Evolutionary conservation across 1,284 basidiomycete species (phyloP).

Genomic region (Ceratobasidium sp.): DNA sequence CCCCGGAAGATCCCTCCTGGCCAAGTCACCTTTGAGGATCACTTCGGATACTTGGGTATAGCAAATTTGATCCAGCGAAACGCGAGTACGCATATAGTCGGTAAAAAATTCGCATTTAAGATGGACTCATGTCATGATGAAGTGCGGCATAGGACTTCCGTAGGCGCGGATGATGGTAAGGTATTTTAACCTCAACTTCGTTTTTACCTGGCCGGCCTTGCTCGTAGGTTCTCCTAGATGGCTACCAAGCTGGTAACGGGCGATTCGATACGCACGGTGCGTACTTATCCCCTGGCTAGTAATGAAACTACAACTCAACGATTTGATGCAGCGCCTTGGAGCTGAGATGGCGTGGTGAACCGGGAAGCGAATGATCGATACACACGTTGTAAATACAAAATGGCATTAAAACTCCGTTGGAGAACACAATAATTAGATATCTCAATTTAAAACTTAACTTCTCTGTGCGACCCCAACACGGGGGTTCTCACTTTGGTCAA

Average conservation of each 20-base stretch:
- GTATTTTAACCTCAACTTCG: background rate
- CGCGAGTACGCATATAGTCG: constrained; percentile 46
- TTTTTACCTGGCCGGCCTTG: background rate
- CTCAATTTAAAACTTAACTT: background rate
- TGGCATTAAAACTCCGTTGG: background rate
- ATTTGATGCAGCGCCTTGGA: constrained; percentile 27
- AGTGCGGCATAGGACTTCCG: constrained; percentile 11
- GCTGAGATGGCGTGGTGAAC: constrained; percentile 42
- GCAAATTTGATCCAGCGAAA: constrained; percentile 39
- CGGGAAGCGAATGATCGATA: background rate
- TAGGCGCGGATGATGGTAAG: constrained; percentile 45
- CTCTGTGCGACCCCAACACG: constrained; percentile 32
- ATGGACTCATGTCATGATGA: background rate
- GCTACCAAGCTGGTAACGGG: constrained; percentile 48
- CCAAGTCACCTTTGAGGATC: constrained; percentile 47
- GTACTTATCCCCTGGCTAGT: background rate
- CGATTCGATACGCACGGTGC: constrained; percentile 39
- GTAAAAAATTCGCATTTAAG: background rate
- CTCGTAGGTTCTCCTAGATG: constrained; percentile 49
- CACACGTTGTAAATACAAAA: background rate
- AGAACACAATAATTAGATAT: background rate
- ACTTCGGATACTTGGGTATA: constrained; percentile 47
- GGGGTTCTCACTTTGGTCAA: constrained; percentile 33
- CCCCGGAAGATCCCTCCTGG: constrained; percentile 37
- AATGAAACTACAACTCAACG: background rate